Percentiles rank a stretch among this genome's conserved stretches.
These are phyloP conservation scores for Gonium pectorale DNA, from an alignment of 139 green algal genomes.

Conservation along the genomic window DNA sequence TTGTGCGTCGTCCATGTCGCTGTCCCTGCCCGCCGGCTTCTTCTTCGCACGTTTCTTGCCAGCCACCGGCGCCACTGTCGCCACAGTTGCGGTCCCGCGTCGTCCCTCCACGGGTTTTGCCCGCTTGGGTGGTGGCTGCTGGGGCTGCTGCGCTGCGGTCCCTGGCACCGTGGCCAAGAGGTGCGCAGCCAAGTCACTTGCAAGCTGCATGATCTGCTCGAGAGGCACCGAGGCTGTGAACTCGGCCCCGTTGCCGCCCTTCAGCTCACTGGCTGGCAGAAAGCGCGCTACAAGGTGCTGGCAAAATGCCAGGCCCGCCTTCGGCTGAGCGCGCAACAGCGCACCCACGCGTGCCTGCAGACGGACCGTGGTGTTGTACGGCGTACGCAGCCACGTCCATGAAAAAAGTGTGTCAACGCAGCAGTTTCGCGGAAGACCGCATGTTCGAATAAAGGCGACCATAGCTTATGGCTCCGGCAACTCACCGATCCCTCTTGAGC, in stretches of 20 bases:
- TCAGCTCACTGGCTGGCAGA: not conserved
- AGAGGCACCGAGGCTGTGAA: constrained; percentile 55
- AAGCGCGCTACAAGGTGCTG: constrained; percentile 55
- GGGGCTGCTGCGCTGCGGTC: not conserved
- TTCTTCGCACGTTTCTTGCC: constrained; percentile 50
- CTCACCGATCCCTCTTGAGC: constrained; percentile 64
- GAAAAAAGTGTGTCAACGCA: too few species aligned
- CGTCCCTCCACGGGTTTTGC: not conserved
- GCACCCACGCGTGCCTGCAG: constrained; percentile 67
- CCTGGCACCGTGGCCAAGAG: constrained; percentile 52
- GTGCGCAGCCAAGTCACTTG: constrained; percentile 57
- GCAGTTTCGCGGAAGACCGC: too few species aligned
- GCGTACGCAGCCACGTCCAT: too few species aligned
- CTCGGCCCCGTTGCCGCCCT: not conserved
- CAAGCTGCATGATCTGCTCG: constrained; percentile 65
- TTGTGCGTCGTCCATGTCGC: not conserved
- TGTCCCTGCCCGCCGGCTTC: not conserved
- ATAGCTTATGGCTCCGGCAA: too few species aligned
- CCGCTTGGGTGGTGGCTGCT: constrained; percentile 9
- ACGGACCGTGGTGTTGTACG: too few species aligned
- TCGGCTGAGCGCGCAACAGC: constrained; percentile 73
- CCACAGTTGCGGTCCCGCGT: not conserved
- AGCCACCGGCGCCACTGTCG: not conserved
- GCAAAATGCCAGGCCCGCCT: constrained; percentile 74
- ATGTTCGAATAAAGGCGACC: too few species aligned